Evolutionary conservation across 1,284 basidiomycete genomes (phyloP).

Genomic region (Xerocomus subilludens): DNA sequence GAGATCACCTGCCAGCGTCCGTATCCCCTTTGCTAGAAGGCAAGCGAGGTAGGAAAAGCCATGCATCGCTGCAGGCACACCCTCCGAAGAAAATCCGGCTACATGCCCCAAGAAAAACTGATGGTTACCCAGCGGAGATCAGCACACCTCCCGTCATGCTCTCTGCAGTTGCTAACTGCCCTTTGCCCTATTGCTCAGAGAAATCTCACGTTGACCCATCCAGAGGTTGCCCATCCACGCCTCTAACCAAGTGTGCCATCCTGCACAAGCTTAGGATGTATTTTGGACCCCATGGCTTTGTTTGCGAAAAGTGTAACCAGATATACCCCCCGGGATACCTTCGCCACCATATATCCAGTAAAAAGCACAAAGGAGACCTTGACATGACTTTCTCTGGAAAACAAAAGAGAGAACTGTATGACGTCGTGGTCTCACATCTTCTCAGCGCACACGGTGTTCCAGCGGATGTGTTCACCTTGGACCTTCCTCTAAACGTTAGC

Average conservation of each 20-base stretch:
- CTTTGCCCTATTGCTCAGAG: background rate
- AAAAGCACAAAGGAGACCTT: conserved; percentile 1
- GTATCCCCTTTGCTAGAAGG: too few relatives aligned
- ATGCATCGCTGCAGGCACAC: too few relatives aligned
- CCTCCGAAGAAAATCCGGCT: background rate
- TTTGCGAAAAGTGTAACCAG: too few relatives aligned
- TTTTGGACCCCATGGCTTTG: conserved; percentile 15
- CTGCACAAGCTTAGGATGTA: conserved; percentile 17
- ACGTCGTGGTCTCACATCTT: background rate
- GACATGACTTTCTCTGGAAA: background rate
- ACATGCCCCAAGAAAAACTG: background rate
- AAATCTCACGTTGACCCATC: background rate
- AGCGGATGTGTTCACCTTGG: background rate
- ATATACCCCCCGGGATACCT: conserved; percentile 19
- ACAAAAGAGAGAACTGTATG: background rate
- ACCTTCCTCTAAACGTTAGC: background rate
- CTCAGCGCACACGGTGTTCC: background rate
- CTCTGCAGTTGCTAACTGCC: too few relatives aligned
- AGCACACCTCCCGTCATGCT: too few relatives aligned
- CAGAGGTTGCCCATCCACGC: conserved; percentile 3
- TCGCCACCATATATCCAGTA: conserved; percentile 13
- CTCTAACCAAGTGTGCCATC: background rate
- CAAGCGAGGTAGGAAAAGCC: too few relatives aligned
- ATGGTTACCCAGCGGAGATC: too few relatives aligned
- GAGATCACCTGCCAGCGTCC: too few relatives aligned